These are phyloP conservation scores for Bruguiera gymnorhiza DNA, from an alignment of 345 rosid genomes.

Conservation along the genomic window DNA sequence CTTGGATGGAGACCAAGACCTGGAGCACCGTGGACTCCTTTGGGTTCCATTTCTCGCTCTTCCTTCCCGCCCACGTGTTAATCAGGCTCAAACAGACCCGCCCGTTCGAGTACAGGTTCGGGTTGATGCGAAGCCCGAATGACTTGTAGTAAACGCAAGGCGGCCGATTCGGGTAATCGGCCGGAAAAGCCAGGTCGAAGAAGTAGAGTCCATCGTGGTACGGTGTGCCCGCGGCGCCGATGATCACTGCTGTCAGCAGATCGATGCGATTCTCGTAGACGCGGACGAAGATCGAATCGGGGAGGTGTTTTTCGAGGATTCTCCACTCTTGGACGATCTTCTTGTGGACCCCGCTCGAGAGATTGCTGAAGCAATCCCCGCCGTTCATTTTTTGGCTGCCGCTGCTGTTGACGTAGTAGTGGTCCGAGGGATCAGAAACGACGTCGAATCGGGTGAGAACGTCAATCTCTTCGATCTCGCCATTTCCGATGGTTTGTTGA, in stretches of 20 bases:
- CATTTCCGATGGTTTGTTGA: background rate
- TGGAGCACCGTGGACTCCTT: constrained; percentile 45
- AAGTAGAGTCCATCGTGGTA: constrained; percentile 66
- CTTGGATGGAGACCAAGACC: constrained; percentile 56
- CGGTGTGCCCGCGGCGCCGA: constrained; percentile 54
- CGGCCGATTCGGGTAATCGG: constrained; percentile 46
- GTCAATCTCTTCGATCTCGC: constrained; percentile 23
- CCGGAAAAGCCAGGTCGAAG: constrained; percentile 57
- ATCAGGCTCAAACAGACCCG: constrained; percentile 52
- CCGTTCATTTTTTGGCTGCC: background rate
- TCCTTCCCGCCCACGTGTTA: constrained; percentile 49
- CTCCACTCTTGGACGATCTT: constrained; percentile 55
- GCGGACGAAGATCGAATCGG: constrained; percentile 50
- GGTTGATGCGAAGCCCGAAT: constrained; percentile 52
- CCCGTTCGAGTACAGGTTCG: constrained; percentile 48
- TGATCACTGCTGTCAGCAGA: constrained; percentile 46
- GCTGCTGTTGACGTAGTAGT: constrained; percentile 14
- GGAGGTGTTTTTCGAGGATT: constrained; percentile 45
- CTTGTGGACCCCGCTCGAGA: constrained; percentile 26
- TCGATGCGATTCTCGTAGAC: constrained; percentile 51
- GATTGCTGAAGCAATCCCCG: constrained; percentile 16
- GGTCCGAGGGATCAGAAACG: constrained; percentile 39
- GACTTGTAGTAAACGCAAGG: constrained; percentile 46
- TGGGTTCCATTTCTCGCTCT: constrained; percentile 51
- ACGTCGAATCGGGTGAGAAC: constrained; percentile 40